phyloP scores from a whole-genome alignment of 441 rosid species.

The Aquilaria agallochum region DNA sequence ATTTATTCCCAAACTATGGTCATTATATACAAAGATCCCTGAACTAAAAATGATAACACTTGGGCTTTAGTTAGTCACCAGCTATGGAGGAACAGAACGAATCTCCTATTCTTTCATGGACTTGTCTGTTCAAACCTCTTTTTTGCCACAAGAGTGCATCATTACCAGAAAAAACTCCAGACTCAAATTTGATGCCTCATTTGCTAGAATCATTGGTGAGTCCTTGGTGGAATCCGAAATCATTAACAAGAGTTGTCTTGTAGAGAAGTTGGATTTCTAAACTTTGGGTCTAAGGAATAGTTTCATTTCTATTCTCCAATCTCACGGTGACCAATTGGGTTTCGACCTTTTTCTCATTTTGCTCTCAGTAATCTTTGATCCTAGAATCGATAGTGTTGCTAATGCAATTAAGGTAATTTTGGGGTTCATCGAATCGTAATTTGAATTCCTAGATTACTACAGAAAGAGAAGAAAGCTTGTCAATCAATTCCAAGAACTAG shows the following conservation, averaged over 20 bases:
- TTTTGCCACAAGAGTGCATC: conserved; percentile 2
- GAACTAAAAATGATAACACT: too few relatives aligned
- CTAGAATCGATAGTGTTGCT: conserved; percentile 34
- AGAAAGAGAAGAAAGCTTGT: conserved; percentile 33
- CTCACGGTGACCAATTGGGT: not conserved
- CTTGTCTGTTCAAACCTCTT: conserved; percentile 16
- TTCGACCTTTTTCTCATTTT: not conserved
- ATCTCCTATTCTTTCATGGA: conserved; percentile 36
- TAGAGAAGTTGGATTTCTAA: conserved; percentile 36
- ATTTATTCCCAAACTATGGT: too few relatives aligned
- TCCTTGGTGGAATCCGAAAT: conserved; percentile 25
- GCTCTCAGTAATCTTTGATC: conserved; percentile 13
- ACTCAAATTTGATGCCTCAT: conserved; percentile 48
- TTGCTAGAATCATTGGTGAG: conserved; percentile 44
- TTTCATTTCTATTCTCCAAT: not conserved
- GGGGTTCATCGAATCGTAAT: conserved; percentile 41
- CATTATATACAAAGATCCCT: too few relatives aligned
- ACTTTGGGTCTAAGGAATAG: conserved; percentile 8
- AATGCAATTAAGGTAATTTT: conserved; percentile 45
- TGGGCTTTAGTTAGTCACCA: too few relatives aligned
- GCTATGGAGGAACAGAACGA: too few relatives aligned
- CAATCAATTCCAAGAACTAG: conserved; percentile 32
- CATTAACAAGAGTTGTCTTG: conserved; percentile 4
- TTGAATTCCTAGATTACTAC: conserved; percentile 38
- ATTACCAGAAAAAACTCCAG: conserved; percentile 51